A percentile compares a stretch with the other conserved stretches of the same genome.
phyloP scores from a whole-genome alignment of 768 basidiomycete genomes.

The Clitopilus hobsonii region DNA sequence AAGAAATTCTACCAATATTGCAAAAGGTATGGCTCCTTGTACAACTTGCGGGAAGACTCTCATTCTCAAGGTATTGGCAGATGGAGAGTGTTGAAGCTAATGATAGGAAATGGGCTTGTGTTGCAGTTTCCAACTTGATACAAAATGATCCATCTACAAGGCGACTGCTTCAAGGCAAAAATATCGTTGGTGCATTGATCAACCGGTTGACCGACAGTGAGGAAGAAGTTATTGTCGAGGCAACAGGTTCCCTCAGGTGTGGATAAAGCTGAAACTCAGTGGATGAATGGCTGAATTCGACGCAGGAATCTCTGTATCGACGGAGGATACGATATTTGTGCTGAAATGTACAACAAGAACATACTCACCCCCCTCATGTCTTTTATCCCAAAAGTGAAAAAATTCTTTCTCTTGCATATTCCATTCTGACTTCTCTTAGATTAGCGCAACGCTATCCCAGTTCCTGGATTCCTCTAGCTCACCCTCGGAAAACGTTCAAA shows the following conservation, averaged over 20 bases:
- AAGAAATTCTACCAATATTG: slow-evolving; percentile 82
- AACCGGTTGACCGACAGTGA: slow-evolving; percentile 83
- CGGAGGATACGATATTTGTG: slow-evolving; percentile 92
- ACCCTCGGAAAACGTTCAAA: slow-evolving; percentile 66
- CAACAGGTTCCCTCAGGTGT: slow-evolving; percentile 82
- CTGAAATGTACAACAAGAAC: slow-evolving; percentile 97
- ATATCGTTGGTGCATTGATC: slow-evolving; percentile 83
- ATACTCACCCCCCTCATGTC: slow-evolving; percentile 72
- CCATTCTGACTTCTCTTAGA: slow-evolving; percentile 36
- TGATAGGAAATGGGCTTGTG: slow-evolving; percentile 94
- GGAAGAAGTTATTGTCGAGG: slow-evolving; percentile 89
- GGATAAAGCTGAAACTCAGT: not conserved
- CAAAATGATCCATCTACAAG: slow-evolving; percentile 94
- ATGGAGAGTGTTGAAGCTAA: slow-evolving; percentile 70
- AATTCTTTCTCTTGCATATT: slow-evolving; percentile 3
- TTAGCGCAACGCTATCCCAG: slow-evolving; percentile 67
- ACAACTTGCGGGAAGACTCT: not conserved
- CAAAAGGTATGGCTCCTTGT: slow-evolving; percentile 59
- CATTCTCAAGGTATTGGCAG: slow-evolving; percentile 28
- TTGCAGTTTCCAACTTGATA: slow-evolving; percentile 92
- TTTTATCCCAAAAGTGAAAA: slow-evolving; percentile 79
- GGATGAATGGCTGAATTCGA: slow-evolving; percentile 1
- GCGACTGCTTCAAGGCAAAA: slow-evolving; percentile 84
- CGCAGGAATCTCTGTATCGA: slow-evolving; percentile 89
- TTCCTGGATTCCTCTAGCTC: slow-evolving; percentile 56